Base-by-base conservation (phyloP, 179 eudicot species). In the Silene coronaria region DNA sequence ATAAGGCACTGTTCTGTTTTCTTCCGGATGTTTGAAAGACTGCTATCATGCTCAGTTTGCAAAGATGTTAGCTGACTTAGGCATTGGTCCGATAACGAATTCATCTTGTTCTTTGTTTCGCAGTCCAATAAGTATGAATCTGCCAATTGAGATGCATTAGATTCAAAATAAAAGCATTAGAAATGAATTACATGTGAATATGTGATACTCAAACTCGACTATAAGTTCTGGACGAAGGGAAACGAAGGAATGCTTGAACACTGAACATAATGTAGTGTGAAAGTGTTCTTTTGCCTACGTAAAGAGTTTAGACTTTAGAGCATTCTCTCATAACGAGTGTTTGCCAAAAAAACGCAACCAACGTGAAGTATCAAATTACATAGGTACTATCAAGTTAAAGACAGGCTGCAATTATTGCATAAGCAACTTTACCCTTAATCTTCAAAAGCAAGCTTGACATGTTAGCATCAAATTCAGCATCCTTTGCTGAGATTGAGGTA, bases 101-200 rank as follows among this genome's bases (percentile, higher is more conserved):
- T 77, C 38, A 93, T 77, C 78, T 82, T 84, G 73, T 75, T 79
- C 59, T 82, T 85, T 17, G 85, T 82, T 79, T 82, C 80, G 23
- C 77, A 75, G 88, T 93, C 98, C 67, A 85, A 69, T 69, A 12
- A 60, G 62, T 83, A 76, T 34, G 95, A 87, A 82, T 88, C 98
- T 93, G 90, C 21, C 88, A 73, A 67, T n/a, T 21, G 16, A 24
- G 45, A 19, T 6, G 28, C 42, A 14, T 28, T 13, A 27, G 17
- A 53, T 13, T 45, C 67, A 45, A 26, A 2, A 45, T 61, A 19
- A 48, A 4, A n/a, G 14, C 0, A 12, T 28, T 24, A 10, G 16
- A 62, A 24, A 2, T 19, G 63, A 16, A 53, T 14, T 5, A n/a
- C 58, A 53, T 13, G 58, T 53, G 58, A 51, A n/a, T 21, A 53